Evolutionary conservation across 305 asterid genomes (phyloP).

Genomic region (Fraxinus floribunda): DNA sequence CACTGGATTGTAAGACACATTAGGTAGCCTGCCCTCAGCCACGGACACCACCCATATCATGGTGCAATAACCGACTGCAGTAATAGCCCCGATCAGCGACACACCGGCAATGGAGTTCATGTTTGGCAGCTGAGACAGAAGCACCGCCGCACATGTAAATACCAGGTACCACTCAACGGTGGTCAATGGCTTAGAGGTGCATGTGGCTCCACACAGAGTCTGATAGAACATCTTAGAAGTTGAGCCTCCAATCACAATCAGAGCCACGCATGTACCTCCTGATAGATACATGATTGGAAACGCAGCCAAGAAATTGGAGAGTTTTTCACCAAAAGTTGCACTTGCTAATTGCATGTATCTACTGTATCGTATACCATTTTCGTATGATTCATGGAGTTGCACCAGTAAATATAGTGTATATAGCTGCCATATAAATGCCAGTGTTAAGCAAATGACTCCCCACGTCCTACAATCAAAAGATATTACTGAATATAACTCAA

Average conservation of each 20-base stretch:
- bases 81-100: conserved; percentile 67
- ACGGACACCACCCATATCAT: conserved; percentile 73
- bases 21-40: conserved; percentile 54
- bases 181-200: conserved; percentile 55
- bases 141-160: conserved; percentile 69
- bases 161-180: conserved; percentile 81
- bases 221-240: conserved; percentile 57
- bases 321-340: conserved; percentile 69
- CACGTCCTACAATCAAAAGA: conserved; percentile 35
- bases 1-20: conserved; percentile 59
- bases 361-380: conserved; percentile 80
- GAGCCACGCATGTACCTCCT: conserved; percentile 72
- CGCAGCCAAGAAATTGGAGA: conserved; percentile 48
- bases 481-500: background rate
- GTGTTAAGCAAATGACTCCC: conserved; percentile 41
- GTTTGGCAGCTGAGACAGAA: conserved; percentile 83
- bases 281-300: conserved; percentile 74
- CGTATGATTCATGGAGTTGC: conserved; percentile 73
- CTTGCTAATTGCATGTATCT: conserved; percentile 77
- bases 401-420: conserved; percentile 73
- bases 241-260: conserved; percentile 77
- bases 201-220: conserved; percentile 56
- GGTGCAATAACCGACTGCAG: conserved; percentile 83
- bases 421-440: conserved; percentile 81
- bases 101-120: conserved; percentile 91